Evolutionary conservation across 306 rosid species (phyloP).

Genomic region (barrel medic (Medicago truncatula)): DNA sequence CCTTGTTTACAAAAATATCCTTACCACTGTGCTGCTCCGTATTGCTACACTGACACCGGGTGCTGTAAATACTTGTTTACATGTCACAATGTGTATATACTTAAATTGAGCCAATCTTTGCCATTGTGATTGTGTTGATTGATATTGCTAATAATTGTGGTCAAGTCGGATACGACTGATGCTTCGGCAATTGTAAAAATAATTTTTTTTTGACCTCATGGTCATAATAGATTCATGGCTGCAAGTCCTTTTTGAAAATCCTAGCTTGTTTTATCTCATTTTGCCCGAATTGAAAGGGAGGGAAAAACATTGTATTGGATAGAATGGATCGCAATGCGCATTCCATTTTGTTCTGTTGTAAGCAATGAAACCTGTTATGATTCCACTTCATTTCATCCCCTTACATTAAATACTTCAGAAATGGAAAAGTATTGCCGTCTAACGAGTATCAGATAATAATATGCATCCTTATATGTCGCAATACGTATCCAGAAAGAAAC

Average conservation of each 20-base stretch:
- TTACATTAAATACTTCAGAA: background rate
- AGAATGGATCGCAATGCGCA: background rate
- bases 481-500: background rate
- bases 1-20: too few relatives aligned
- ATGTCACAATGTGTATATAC: background rate
- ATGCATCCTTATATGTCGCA: background rate
- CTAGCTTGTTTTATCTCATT: background rate
- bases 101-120: background rate
- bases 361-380: background rate
- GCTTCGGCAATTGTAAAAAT: background rate
- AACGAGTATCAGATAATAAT: background rate
- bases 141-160: background rate
- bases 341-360: background rate
- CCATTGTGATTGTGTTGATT: background rate
- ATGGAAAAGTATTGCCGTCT: background rate
- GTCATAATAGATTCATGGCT: background rate
- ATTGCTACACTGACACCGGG: background rate
- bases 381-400: background rate
- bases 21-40: background rate
- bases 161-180: background rate
- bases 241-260: background rate
- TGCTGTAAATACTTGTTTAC: background rate
- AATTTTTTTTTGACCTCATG: background rate
- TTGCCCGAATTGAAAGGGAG: background rate
- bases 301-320: background rate